Conservation (phyloP, 1,284 basidiomycete genomes). For the Puccinia coronata region DNA sequence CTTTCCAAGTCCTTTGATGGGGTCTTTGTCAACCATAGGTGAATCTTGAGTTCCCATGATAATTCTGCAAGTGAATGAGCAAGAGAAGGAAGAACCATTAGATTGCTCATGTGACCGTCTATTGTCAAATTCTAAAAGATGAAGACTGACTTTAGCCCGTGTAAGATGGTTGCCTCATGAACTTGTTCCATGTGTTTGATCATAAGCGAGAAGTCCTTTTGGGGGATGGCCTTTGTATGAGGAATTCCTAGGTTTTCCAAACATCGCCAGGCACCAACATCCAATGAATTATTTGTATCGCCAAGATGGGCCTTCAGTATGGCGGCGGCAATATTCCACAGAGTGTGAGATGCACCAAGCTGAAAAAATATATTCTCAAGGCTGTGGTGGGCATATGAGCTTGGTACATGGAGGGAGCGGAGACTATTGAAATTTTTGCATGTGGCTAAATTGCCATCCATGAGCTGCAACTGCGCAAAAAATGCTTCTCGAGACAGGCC, state of each 20-base stretch:
- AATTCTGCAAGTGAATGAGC: no score
- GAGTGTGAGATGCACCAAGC: constrained; percentile 19
- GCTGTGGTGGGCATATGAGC: neutral
- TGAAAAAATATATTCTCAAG: constrained; percentile 1
- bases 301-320: constrained; percentile 4
- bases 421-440: constrained; percentile 9
- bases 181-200: constrained; percentile 4
- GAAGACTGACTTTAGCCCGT: neutral
- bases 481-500: neutral
- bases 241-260: neutral
- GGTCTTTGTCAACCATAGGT: neutral
- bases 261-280: constrained; percentile 14
- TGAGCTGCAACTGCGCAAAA: constrained; percentile 8
- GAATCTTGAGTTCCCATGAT: neutral
- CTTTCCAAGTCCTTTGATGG: neutral
- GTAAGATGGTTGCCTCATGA: neutral
- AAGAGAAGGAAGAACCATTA: neutral
- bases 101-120: neutral
- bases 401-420: neutral
- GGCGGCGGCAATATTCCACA: constrained; percentile 5
- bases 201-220: neutral
- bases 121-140: neutral
- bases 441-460: constrained; percentile 6
- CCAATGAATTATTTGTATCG: neutral
- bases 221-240: neutral